Evolutionary conservation across 306 rosid genomes (phyloP).

Genomic region (Senna siamea): DNA sequence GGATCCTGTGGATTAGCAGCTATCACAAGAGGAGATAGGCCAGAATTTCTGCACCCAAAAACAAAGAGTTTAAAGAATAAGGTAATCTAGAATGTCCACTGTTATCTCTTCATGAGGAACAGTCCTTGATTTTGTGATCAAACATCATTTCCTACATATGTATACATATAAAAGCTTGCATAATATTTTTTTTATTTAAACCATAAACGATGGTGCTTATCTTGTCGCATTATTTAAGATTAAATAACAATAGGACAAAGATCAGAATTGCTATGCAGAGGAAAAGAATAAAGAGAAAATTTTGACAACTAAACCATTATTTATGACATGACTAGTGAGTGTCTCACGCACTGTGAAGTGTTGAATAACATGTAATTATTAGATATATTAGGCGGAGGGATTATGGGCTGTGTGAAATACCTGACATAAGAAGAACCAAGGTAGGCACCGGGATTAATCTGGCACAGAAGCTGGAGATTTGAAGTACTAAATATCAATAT

Average conservation of each 20-base stretch:
- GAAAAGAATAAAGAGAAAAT: not conserved
- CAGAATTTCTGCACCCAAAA: conserved; percentile 53
- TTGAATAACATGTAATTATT: not conserved
- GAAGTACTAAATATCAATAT: conserved; percentile 57
- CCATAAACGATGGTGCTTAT: not conserved
- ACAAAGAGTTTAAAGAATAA: not conserved
- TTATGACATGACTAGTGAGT: not conserved
- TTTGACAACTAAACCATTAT: not conserved
- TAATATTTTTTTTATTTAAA: not conserved
- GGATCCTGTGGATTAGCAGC: conserved; percentile 97
- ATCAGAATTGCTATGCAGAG: not conserved
- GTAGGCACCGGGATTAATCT: conserved; percentile 68
- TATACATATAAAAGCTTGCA: not conserved
- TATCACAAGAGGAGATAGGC: conserved; percentile 76
- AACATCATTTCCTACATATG: not conserved
- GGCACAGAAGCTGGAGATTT: conserved; percentile 64
- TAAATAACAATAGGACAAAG: not conserved
- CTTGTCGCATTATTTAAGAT: not conserved
- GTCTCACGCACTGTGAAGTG: not conserved
- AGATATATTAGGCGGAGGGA: not conserved
- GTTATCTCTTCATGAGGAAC: not conserved
- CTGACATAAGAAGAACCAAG: conserved; percentile 70
- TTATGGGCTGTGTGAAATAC: conserved; percentile 42
- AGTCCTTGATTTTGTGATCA: not conserved
- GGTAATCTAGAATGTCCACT: not conserved